Percentiles rank a stretch among this genome's conserved stretches.
phyloP scores from a whole-genome alignment of 2,329 filamentous ascomycete genomes.

The Podosphaera aphanis region DNA sequence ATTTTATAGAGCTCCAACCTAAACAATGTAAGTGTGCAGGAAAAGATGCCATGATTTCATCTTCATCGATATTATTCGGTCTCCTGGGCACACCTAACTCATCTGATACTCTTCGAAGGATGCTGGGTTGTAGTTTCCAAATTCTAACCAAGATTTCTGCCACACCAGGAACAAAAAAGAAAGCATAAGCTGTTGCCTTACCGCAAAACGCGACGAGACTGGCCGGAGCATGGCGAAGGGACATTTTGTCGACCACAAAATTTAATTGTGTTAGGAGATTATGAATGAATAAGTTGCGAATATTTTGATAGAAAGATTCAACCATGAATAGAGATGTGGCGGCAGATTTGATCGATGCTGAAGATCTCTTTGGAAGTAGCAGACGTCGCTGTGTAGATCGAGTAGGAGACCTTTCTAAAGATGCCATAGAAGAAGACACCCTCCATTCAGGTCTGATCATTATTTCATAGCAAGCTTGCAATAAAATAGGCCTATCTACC shows the following conservation, averaged over 20 bases:
- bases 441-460: slow-evolving; percentile 53
- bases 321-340: slow-evolving; percentile 38
- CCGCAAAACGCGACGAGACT: slow-evolving; percentile 46
- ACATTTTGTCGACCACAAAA: slow-evolving; percentile 54
- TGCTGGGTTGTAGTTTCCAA: slow-evolving; percentile 37
- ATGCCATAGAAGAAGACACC: slow-evolving; percentile 30
- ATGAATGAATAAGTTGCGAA: slow-evolving; percentile 44
- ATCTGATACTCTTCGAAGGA: slow-evolving; percentile 35
- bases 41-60: slow-evolving; percentile 17
- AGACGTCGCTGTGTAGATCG: slow-evolving; percentile 12
- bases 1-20: slow-evolving; percentile 34
- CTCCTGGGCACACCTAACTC: slow-evolving; percentile 35
- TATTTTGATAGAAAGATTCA: slow-evolving; percentile 50
- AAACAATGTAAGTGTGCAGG: slow-evolving; percentile 29
- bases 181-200: slow-evolving; percentile 50
- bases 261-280: slow-evolving; percentile 46
- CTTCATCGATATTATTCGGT: slow-evolving; percentile 20
- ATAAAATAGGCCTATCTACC: slow-evolving; percentile 41
- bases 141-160: slow-evolving; percentile 43
- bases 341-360: slow-evolving; percentile 30
- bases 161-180: slow-evolving; percentile 49
- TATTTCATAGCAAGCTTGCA: slow-evolving; percentile 45
- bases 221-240: slow-evolving; percentile 29
- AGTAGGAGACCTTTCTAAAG: slow-evolving; percentile 20
- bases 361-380: slow-evolving; percentile 16